Evolutionary conservation across 1,284 basidiomycete species (phyloP).

Genomic region (Pyrrhoderma noxium): DNA sequence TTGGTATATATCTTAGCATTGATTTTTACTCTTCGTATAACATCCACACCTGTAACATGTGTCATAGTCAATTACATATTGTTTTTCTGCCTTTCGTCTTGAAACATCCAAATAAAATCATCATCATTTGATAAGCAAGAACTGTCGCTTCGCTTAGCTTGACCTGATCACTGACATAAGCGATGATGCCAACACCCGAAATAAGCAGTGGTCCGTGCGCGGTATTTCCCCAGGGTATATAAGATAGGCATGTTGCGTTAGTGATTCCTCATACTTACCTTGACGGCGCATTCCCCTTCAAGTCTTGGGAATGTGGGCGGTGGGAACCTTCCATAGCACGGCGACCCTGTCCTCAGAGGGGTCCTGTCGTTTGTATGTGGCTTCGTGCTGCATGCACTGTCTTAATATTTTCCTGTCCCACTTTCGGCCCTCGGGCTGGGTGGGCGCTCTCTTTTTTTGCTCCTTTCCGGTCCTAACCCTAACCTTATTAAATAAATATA

Average conservation of each 20-base stretch:
- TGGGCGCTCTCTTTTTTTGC: conserved; percentile 15
- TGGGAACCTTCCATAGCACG: conserved; percentile 28
- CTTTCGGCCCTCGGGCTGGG: conserved; percentile 20
- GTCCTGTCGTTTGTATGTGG: conserved; percentile 21
- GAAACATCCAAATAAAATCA: too few species aligned
- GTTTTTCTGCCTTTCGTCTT: too few species aligned
- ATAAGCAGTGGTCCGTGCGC: conserved; percentile 14
- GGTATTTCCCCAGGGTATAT: background rate
- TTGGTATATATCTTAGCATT: too few species aligned
- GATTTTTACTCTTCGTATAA: too few species aligned
- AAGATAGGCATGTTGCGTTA: too few species aligned
- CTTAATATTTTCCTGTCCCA: conserved; percentile 20
- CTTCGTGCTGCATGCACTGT: conserved; percentile 19
- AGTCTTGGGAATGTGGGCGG: conserved; percentile 25
- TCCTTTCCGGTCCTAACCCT: conserved; percentile 15
- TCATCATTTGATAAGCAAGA: too few species aligned
- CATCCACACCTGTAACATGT: too few species aligned
- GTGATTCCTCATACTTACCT: conserved; percentile 36
- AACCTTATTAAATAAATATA: conserved; percentile 16
- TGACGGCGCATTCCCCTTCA: conserved; percentile 35
- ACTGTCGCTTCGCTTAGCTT: too few species aligned
- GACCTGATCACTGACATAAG: too few species aligned
- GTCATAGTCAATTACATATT: too few species aligned
- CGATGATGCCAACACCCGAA: too few species aligned
- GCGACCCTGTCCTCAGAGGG: conserved; percentile 29